A percentile compares a stretch with the other conserved stretches of the same genome.
These are phyloP conservation scores for Rhododendron vialii DNA, from an alignment of 148 eudicot species.

Conservation along the genomic window DNA sequence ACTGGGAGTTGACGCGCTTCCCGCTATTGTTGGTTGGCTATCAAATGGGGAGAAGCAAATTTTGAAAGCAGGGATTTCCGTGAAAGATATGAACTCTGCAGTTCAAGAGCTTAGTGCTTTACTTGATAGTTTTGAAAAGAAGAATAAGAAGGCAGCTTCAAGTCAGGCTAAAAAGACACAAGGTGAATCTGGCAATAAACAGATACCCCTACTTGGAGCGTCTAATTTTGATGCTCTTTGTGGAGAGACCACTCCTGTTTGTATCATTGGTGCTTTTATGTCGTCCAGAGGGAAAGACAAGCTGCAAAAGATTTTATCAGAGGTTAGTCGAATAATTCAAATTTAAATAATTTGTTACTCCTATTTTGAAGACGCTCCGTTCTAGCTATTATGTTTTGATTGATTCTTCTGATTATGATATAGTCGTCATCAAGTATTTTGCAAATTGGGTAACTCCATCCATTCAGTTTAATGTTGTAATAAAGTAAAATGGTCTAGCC, in stretches of 20 bases:
- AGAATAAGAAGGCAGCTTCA: constrained; percentile 51
- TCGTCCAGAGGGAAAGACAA: constrained; percentile 52
- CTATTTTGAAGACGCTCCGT: not conserved
- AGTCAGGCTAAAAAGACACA: constrained; percentile 36
- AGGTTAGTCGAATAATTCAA: constrained; percentile 37
- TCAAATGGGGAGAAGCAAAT: constrained; percentile 75
- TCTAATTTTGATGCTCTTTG: constrained; percentile 62
- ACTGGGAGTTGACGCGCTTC: constrained; percentile 69
- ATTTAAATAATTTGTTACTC: not conserved
- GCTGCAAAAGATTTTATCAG: constrained; percentile 46
- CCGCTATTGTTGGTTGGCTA: constrained; percentile 90
- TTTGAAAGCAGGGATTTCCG: constrained; percentile 64
- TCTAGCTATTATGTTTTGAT: not conserved
- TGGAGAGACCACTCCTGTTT: constrained; percentile 69
- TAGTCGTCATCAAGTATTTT: not conserved
- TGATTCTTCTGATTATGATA: not conserved
- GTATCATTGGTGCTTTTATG: constrained; percentile 79
- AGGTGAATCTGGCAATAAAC: constrained; percentile 39
- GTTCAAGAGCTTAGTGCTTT: constrained; percentile 65
- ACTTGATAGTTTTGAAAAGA: constrained; percentile 71
- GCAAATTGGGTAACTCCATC: not conserved
- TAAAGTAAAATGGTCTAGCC: not conserved
- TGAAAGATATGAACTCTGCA: constrained; percentile 76
- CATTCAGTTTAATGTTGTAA: not conserved
- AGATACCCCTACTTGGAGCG: constrained; percentile 50